Conservation (phyloP, 2,329 filamentous ascomycete species). For the Xylaria sp. region DNA sequence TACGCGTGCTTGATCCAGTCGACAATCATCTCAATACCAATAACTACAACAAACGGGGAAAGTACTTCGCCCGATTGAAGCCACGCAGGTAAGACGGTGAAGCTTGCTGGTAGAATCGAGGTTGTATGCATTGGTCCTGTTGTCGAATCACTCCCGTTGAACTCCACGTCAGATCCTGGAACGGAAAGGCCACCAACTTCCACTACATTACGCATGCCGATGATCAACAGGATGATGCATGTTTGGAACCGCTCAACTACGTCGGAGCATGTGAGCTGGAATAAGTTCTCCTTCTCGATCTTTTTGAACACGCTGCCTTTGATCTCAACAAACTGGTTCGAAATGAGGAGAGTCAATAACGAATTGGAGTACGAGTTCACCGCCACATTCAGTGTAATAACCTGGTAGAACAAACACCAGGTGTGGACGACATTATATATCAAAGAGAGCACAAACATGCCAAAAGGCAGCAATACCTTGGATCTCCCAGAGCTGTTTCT, state of each 20-base stretch:
- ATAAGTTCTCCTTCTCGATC: conserved; percentile 96
- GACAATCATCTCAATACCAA: conserved; percentile 95
- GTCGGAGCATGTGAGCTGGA: conserved; percentile 95
- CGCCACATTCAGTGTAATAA: conserved; percentile 95
- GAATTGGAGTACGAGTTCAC: conserved; percentile 99
- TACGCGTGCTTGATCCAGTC: conserved; percentile 98
- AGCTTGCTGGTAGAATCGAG: conserved; percentile 86
- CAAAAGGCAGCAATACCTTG: conserved; percentile 85
- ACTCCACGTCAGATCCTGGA: conserved; percentile 57
- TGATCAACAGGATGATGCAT: conserved; percentile 96
- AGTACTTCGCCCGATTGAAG: conserved; percentile 80
- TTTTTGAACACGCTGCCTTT: conserved; percentile 99
- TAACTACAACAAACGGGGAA: conserved; percentile 89
- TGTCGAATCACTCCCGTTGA: conserved; percentile 55
- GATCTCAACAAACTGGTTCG: conserved; percentile 98
- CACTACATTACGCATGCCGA: conserved; percentile 93
- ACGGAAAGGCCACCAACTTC: conserved; percentile 86
- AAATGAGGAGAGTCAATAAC: conserved; percentile 86
- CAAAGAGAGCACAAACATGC: conserved; percentile 87
- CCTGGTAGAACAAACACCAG: conserved; percentile 91
- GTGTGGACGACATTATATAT: conserved; percentile 89
- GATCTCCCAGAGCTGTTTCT: conserved; percentile 86
- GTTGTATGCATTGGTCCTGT: conserved; percentile 67
- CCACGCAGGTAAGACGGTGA: conserved; percentile 86
- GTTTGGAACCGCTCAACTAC: conserved; percentile 97